Percentiles rank a stretch among this genome's conserved stretches.
Conservation (phyloP, 495 filamentous ascomycete genomes). For the Thozetella sp. region DNA sequence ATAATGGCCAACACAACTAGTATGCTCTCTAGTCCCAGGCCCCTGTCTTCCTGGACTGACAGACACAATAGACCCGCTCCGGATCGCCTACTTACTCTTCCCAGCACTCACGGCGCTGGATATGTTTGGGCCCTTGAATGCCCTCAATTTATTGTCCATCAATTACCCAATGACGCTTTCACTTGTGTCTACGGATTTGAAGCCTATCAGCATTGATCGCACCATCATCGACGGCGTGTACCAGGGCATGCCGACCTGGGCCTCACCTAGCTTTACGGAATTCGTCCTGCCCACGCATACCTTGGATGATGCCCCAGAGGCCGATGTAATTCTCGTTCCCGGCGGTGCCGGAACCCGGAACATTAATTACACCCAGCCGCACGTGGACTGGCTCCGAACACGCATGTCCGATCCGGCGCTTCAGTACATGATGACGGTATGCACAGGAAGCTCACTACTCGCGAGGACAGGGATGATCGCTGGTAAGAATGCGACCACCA, state of each 20-base stretch:
- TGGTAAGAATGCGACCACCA: constrained; percentile 16
- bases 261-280: constrained; percentile 28
- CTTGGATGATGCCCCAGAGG: constrained; percentile 38
- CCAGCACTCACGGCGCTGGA: constrained; percentile 50
- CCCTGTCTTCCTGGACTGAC: too few relatives aligned
- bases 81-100: constrained; percentile 37
- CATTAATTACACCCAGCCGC: constrained; percentile 8
- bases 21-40: too few relatives aligned
- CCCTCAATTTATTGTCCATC: constrained; percentile 54
- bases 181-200: constrained; percentile 50
- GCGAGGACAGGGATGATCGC: constrained; percentile 18
- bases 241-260: constrained; percentile 7
- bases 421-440: constrained; percentile 18
- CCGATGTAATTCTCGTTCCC: constrained; percentile 64
- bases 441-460: constrained; percentile 18
- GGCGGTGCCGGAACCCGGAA: constrained; percentile 55
- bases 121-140: constrained; percentile 58
- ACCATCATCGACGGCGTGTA: constrained; percentile 8
- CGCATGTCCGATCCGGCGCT: constrained; percentile 15
- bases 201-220: constrained; percentile 39
- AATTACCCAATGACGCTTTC: constrained; percentile 37
- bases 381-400: constrained; percentile 14
- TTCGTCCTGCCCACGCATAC: constrained; percentile 61
- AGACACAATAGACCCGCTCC: too few relatives aligned
- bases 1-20: too few relatives aligned